Evolutionary conservation across 495 filamentous ascomycete species (phyloP).

Genomic region (Xeromyces bisporus): DNA sequence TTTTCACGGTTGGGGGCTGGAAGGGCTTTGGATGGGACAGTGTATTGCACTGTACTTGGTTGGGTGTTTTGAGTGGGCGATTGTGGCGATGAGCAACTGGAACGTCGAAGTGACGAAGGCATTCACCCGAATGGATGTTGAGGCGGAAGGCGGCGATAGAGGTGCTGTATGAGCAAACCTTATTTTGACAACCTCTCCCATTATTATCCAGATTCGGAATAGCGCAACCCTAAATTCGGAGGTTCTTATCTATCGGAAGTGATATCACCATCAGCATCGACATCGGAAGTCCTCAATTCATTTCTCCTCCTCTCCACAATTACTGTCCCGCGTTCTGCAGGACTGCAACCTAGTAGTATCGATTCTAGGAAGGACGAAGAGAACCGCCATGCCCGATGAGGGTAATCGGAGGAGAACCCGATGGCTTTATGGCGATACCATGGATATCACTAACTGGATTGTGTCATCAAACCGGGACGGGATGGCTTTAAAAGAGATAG

Average conservation of each 20-base stretch:
- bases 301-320: no score
- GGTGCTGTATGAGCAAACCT: not conserved
- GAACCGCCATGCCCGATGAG: not conserved
- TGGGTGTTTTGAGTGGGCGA: conserved; percentile 60
- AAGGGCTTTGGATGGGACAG: conserved; percentile 75
- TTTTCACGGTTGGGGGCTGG: conserved; percentile 77
- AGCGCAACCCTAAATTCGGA: not conserved
- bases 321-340: no score
- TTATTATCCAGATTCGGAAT: not conserved
- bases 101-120: conserved; percentile 59
- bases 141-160: conserved; percentile 24
- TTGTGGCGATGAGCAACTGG: conserved; percentile 69
- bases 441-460: no score
- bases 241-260: no score
- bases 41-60: conserved; percentile 81
- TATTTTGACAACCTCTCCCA: not conserved
- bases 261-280: not conserved
- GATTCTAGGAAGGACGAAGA: not conserved
- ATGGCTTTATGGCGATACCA: no score
- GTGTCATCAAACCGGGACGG: no score
- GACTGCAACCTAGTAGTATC: no score
- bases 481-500: no score
- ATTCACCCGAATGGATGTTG: conserved; percentile 56
- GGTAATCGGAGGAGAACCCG: not conserved
- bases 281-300: no score